Evolutionary conservation across 2,329 filamentous ascomycete species (phyloP), one percentile per base, ranked within the genome.

Genomic region (Cordyceps pruinosa): DNA sequence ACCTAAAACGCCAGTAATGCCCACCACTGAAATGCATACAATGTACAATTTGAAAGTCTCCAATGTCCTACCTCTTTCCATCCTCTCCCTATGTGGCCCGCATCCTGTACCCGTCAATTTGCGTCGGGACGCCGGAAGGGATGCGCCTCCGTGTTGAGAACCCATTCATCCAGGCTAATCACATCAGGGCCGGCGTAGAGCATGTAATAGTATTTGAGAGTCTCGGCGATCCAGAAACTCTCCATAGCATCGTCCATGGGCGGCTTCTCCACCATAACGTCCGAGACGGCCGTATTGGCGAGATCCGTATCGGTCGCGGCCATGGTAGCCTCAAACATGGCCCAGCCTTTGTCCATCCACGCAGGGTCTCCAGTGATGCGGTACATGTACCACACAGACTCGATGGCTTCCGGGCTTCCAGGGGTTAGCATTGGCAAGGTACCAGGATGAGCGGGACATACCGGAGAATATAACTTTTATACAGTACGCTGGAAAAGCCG

Each of bases 181-280:
- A 86, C 72, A 51, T 79, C 76, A 0, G 87, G 85, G 57, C 85
- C 72, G 23, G 84, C 84, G 69, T 89, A 96, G 50, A 96, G 77
- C 57, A 96, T 71, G 69, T 90, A 96, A 63, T 94, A 96, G 68
- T 96, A 96, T 76, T 96, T 97, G 64, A 96, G 75, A 41, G 90
- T 96, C 77, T 96, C 91, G 4, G 88, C 88, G 60, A 90, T 77
- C 89, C 91, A 96, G 71, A 95, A 96, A 66, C 88, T 92, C 74
- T 96, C 88, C 88, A 93, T 92, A 63, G 78, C 76, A 68, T 91
- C 82, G 39, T 71, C 68, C 56, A 78, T 73, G 10, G 65, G 65
- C 1, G 77, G 71, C 19, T 77, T 69, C 1, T 70, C 58, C 6
- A 61, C 57, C 25, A 78, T 72, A 13, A 92, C 86, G 65, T 89